Evolutionary conservation across 2,329 filamentous ascomycete genomes (phyloP), one percentile per base, ranked within the genome.

Genomic region (Aspergillus terreus): DNA sequence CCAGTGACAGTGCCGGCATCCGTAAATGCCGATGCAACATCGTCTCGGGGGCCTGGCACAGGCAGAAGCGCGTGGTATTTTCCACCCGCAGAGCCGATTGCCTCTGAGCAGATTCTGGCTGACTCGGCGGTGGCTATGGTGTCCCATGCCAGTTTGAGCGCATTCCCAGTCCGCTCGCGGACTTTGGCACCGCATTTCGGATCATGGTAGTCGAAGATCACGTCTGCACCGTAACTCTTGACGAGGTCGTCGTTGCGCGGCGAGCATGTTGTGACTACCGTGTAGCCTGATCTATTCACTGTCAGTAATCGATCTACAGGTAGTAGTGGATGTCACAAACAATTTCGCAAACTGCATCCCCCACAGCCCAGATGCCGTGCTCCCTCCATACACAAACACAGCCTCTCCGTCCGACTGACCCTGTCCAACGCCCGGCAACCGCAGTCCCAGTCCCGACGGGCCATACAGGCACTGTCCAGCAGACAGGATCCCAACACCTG

Each of bases 121-220:
- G 58, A 58, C 12, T 57, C 49, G 2, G 51, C 50, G 3, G 54
- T 58, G 27, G 60, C 59, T n/a, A 63, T 51, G 4, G 58, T 60
- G 32, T 63, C 61, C 6, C 57, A 41, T 5, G 54, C 61, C 15
- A 60, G 44, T 40, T 59, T 53, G 10, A 63, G 50, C 6, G 51
- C 36, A 33, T 63, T 56, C 40, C 58, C 52, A 9, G 59, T 63
- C 15, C 51, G 45, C 19, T 59, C 57, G 10, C 56, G 44, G 51
- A 71, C 69, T 38, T 64, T 7, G 12, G 36, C 2, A 6, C 14
- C 14, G 19, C 11, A 14, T 2, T 61, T 33, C 1, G 60, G 46
- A 48, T 63, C 59, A 38, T 62, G 61, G 54, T 70, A 71, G 55
- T 71, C 71, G 45, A 68, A 72, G 3, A 63, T 62, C 1, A 51